Conservation (phyloP, 73 alveolate species). For the Tetrahymena elliotti region DNA sequence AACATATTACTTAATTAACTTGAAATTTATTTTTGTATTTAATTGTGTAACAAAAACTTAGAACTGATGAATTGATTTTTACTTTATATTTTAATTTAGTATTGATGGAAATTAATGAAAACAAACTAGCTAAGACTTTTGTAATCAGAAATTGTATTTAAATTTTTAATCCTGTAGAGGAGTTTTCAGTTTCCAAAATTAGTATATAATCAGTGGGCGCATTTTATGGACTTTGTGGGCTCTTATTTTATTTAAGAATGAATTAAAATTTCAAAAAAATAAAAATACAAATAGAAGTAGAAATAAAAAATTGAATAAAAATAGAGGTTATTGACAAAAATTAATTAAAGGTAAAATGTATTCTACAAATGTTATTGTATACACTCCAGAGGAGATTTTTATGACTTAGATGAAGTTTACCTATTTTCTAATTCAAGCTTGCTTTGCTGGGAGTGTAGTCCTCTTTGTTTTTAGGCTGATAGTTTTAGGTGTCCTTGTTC, state of each 20-base stretch:
- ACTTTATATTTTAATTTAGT: neutral
- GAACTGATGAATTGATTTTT: neutral
- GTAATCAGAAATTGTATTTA: neutral
- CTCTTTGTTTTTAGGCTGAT: neutral
- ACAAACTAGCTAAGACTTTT: neutral
- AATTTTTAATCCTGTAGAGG: neutral
- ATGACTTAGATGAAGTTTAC: neutral
- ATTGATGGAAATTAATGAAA: neutral
- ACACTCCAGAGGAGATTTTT: neutral
- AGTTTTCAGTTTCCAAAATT: neutral
- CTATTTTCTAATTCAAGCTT: neutral
- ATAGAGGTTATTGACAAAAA: neutral
- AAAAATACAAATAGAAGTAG: neutral
- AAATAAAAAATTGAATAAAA: neutral
- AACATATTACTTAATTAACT: too few relatives aligned
- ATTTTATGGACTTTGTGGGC: neutral
- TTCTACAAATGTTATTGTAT: neutral
- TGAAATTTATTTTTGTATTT: neutral
- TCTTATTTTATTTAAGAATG: neutral
- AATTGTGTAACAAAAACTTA: neutral
- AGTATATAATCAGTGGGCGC: neutral
- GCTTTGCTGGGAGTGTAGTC: neutral
- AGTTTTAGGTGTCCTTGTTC: neutral
- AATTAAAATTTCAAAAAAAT: neutral
- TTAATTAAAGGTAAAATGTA: neutral